Evolutionary conservation across 2,329 filamentous ascomycete species (phyloP), one percentile per base, ranked within the genome.

Genomic region (Pseudogymnoascus sp.): DNA sequence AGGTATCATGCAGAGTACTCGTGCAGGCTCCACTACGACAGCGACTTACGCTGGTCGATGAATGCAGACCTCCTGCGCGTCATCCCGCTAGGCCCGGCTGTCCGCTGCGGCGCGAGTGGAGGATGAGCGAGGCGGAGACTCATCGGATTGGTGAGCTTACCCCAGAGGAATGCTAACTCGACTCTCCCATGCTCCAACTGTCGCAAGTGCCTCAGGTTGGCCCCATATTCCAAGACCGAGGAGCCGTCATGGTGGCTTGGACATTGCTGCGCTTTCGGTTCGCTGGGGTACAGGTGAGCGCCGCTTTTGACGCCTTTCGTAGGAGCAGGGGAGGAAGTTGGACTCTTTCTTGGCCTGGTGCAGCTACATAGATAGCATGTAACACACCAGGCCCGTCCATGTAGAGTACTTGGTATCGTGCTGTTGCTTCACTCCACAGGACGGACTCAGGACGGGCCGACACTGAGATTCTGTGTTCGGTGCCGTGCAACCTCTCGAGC

Each of bases 321-420:
- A 14, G 14, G 51, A 57, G 5, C 51, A 34, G 26, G 51, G 47
- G 29, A 34, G 11, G 10, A 34, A n/a, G 51, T 34, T 10, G 51
- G 51, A 34, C 5, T 57, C n/a, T 12, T 21, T 54, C n/a, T 14
- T 31, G 26, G 5, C 26, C 16, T 54, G 47, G 14, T 7, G 14
- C 26, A 54, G 51, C n/a, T 34, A 57, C 51, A 34, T 57, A 57
- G 47, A 57, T 57, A 34, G 26, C 51, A 57, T 57, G 51, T 57
- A 57, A 57, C 10, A 57, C 51, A 34, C 16, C 51, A 21, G 34
- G 29, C 10, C 51, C 29, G 26, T 18, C 29, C 51, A 34, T 21
- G 29, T 57, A 34, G 51, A 21, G 51, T 57, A 57, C 51, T 34
- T 57, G 14, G n/a, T 34, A 26, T 57, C 29, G n/a, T 57, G 26